These are phyloP conservation scores for Populus nigra DNA, from an alignment of 345 rosid genomes.

Conservation along the genomic window DNA sequence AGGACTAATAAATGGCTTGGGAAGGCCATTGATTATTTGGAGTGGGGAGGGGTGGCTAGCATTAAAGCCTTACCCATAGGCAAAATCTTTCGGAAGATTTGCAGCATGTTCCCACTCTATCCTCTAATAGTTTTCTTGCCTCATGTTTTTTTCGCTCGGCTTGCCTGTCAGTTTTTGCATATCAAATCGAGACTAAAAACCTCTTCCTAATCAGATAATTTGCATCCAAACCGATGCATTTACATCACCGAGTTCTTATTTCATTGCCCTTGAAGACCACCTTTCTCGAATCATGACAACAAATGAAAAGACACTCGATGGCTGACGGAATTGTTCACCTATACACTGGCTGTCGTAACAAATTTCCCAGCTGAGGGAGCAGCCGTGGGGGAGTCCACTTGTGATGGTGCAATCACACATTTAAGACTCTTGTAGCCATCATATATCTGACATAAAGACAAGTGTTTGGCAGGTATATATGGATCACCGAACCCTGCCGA, in stretches of 20 bases:
- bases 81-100: neutral
- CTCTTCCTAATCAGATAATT: too few relatives aligned
- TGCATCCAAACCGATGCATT: too few relatives aligned
- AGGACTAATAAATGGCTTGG: neutral
- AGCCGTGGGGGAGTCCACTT: neutral
- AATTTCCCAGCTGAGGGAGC: neutral
- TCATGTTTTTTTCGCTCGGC: neutral
- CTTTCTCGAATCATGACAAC: neutral
- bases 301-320: neutral
- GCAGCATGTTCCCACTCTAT: neutral
- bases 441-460: slow-evolving; percentile 20
- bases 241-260: too few relatives aligned
- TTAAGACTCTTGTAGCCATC: neutral
- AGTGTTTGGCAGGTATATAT: neutral
- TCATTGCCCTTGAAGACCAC: neutral
- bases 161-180: too few relatives aligned
- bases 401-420: neutral
- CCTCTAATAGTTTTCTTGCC: too few relatives aligned
- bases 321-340: neutral
- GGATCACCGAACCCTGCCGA: neutral
- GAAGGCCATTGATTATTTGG: neutral
- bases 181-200: too few relatives aligned
- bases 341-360: neutral
- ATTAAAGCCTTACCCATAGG: neutral
- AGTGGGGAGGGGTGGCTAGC: neutral